Base-by-base conservation (phyloP, 768 basidiomycete genomes). In the Serendipita indica region DNA sequence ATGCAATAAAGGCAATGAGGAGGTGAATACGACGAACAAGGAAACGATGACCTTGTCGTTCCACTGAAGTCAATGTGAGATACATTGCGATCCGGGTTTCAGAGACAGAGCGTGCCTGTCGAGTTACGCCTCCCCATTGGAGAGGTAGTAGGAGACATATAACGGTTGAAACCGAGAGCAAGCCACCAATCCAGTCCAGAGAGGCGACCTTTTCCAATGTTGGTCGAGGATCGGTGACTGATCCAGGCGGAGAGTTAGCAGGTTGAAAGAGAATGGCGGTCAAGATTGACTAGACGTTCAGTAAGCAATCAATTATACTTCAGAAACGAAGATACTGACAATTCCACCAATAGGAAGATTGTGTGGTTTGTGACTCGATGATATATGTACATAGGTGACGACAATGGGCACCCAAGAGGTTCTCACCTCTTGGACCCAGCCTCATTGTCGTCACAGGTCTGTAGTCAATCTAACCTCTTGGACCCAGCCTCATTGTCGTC, bases 91-190 rank as follows among this genome's bases (percentile, higher is more conserved):
- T n/a, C n/a, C n/a, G n/a, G n/a, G n/a, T n/a, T n/a, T n/a, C n/a
- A n/a, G n/a, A n/a, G n/a, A n/a, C n/a, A n/a, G n/a, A n/a, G n/a
- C n/a, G n/a, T n/a, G n/a, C n/a, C n/a, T 73, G 67, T 59, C 74
- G 73, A 3, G 66, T 65, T 61, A 72, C 71, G 2, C 77, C 76
- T 16, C 76, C 77, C 73, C 74, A 76, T 61, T 75, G 72, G 3
- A 78, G 64, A 2, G 76, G 71, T 2, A 78, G 67, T 32, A 76
- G 66, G 14, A 77, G 65, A 57, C 67, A 70, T 3, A 72, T 72
- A 54, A 75, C 64, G 25, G 68, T 39, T 25, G 60, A 67, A 52
- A 76, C 64, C 56, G 72, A 67, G 22, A 77, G 66, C 14, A 65
- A 63, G 0, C 72, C 68, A 13, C 75, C 75, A 56, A 75, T 30